Evolutionary conservation across 23 red algal genomes (phyloP).

Genomic region (Cyanidium caldarium): DNA sequence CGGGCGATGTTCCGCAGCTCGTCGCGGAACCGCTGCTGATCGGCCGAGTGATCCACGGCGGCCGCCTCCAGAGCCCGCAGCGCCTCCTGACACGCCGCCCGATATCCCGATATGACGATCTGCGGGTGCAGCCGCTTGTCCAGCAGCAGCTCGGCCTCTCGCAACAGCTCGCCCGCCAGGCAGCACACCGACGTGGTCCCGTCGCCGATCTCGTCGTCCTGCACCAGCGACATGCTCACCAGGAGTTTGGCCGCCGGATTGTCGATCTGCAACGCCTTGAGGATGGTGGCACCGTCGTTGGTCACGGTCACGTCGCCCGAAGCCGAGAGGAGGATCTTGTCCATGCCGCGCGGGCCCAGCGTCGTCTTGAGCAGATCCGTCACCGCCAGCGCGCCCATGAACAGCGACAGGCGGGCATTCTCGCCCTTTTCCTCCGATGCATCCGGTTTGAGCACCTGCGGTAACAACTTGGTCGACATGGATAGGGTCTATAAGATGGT

Average conservation of each 20-base stretch:
- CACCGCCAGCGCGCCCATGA: slow-evolving; percentile 85
- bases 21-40: slow-evolving; percentile 25
- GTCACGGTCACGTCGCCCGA: slow-evolving; percentile 74
- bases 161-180: slow-evolving; percentile 85
- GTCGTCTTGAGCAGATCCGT: slow-evolving; percentile 93
- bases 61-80: slow-evolving; percentile 26
- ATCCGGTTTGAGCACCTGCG: slow-evolving; percentile 52
- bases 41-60: slow-evolving; percentile 43
- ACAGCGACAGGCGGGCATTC: slow-evolving; percentile 74
- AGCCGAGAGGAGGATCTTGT: slow-evolving; percentile 87
- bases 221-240: slow-evolving; percentile 77
- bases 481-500: too few species aligned
- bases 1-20: slow-evolving; percentile 81
- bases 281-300: slow-evolving; percentile 96
- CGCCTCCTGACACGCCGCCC: slow-evolving; percentile 51
- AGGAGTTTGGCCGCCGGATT: slow-evolving; percentile 84
- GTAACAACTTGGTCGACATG: too few species aligned
- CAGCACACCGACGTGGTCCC: slow-evolving; percentile 95
- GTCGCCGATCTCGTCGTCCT: slow-evolving; percentile 98
- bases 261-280: slow-evolving; percentile 59
- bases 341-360: slow-evolving; percentile 71
- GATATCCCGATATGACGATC: slow-evolving; percentile 53
- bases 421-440: slow-evolving; percentile 86
- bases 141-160: slow-evolving; percentile 93
- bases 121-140: slow-evolving; percentile 80